Evolutionary conservation across 441 rosid genomes (phyloP).

Genomic region (Bocquillonia castaneifolia): DNA sequence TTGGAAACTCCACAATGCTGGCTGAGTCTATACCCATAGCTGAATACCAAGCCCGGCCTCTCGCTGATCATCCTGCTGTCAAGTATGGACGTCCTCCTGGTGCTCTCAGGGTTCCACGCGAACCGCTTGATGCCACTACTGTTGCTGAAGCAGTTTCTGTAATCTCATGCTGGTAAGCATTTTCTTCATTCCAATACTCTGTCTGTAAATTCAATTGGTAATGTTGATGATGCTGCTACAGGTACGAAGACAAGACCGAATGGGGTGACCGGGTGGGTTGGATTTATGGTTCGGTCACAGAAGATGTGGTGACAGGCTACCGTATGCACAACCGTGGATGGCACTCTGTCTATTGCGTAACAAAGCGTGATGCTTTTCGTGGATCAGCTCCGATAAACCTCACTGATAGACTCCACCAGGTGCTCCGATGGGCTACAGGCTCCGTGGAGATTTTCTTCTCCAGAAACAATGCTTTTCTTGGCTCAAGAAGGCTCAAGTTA

Average conservation of each 20-base stretch:
- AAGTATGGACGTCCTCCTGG: constrained; percentile 81
- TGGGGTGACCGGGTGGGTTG: constrained; percentile 92
- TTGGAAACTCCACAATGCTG: constrained; percentile 78
- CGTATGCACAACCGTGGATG: constrained; percentile 95
- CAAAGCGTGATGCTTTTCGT: constrained; percentile 74
- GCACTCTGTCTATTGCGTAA: constrained; percentile 77
- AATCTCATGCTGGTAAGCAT: constrained; percentile 71
- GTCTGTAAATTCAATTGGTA: not conserved
- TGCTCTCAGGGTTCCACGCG: constrained; percentile 61
- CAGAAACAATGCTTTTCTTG: constrained; percentile 71
- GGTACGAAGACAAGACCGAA: constrained; percentile 89
- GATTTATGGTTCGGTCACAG: constrained; percentile 89
- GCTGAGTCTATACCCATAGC: constrained; percentile 69
- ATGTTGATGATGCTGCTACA: constrained; percentile 1
- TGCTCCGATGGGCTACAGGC: constrained; percentile 85
- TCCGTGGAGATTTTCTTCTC: constrained; percentile 92
- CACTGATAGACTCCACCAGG: constrained; percentile 82
- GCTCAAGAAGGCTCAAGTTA: constrained; percentile 47
- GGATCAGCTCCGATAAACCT: constrained; percentile 87
- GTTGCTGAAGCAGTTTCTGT: constrained; percentile 84
- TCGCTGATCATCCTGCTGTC: constrained; percentile 81
- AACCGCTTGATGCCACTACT: constrained; percentile 73
- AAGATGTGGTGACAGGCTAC: constrained; percentile 87
- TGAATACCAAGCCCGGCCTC: constrained; percentile 76
- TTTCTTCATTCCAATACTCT: not conserved